Evolutionary conservation across 768 basidiomycete species (phyloP).

Genomic region (Butyriboletus loyo): DNA sequence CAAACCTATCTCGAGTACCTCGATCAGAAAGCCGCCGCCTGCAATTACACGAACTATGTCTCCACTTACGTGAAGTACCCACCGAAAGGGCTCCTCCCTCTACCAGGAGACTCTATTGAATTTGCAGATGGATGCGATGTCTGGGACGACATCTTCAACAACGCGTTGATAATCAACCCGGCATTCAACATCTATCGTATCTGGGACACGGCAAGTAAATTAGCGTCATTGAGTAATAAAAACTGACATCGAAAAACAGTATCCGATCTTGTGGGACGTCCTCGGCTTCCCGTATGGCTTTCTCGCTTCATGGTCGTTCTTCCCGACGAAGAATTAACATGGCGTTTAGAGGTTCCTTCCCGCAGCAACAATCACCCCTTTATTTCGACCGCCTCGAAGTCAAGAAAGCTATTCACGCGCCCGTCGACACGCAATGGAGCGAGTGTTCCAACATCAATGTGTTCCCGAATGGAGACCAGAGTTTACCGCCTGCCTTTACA

Average conservation of each 20-base stretch:
- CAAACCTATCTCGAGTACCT: constrained; percentile 60
- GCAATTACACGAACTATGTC: constrained; percentile 63
- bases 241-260: constrained; percentile 27
- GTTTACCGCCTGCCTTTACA: constrained; percentile 57
- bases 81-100: constrained; percentile 61
- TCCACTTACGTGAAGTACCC: constrained; percentile 65
- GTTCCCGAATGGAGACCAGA: constrained; percentile 59
- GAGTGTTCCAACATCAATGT: constrained; percentile 62
- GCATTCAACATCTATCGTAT: constrained; percentile 78
- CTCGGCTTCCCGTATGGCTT: constrained; percentile 70
- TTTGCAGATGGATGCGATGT: constrained; percentile 57
- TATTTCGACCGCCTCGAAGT: constrained; percentile 73
- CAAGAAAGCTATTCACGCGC: constrained; percentile 65
- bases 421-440: constrained; percentile 53
- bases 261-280: constrained; percentile 73
- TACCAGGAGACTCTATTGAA: constrained; percentile 55
- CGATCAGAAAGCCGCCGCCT: constrained; percentile 48
- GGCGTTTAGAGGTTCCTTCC: constrained; percentile 50
- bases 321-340: neutral
- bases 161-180: constrained; percentile 61
- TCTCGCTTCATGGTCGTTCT: neutral
- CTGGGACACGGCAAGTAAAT: constrained; percentile 54
- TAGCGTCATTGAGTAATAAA: neutral
- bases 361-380: constrained; percentile 54
- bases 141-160: constrained; percentile 64